phyloP scores from a whole-genome alignment of 1,284 basidiomycete genomes.

The Rhodotorula sp. region DNA sequence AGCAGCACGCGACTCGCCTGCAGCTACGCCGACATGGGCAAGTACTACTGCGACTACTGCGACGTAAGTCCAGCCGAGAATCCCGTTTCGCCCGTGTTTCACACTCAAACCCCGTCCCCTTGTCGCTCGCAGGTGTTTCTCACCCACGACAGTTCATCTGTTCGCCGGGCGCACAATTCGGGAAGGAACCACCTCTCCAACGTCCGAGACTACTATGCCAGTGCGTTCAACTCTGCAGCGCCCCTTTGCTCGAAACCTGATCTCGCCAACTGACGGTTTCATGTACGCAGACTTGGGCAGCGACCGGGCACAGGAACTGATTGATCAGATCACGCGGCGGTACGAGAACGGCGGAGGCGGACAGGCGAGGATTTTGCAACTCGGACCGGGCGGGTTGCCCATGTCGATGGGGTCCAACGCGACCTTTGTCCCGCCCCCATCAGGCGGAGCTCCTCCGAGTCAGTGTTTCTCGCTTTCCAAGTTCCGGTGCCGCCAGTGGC shows the following conservation, averaged over 20 bases:
- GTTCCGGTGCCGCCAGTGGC: neutral
- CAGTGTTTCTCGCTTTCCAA: neutral
- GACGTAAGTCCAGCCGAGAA: slow-evolving; percentile 60
- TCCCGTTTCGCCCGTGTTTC: no score
- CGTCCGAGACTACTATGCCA: slow-evolving; percentile 95
- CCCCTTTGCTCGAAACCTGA: no score
- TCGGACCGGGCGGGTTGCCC: slow-evolving; percentile 24
- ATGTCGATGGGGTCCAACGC: slow-evolving; percentile 40
- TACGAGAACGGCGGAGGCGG: slow-evolving; percentile 60
- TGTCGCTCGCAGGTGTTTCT: slow-evolving; percentile 14
- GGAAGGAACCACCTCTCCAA: slow-evolving; percentile 95
- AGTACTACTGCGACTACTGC: slow-evolving; percentile 74
- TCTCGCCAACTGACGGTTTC: no score
- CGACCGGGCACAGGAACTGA: slow-evolving; percentile 92
- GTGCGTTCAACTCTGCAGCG: slow-evolving; percentile 54
- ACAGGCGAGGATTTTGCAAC: slow-evolving; percentile 28
- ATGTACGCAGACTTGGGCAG: slow-evolving; percentile 72
- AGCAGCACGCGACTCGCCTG: neutral
- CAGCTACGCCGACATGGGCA: slow-evolving; percentile 9
- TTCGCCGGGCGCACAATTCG: slow-evolving; percentile 96
- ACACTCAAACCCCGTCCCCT: neutral
- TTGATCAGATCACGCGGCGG: slow-evolving; percentile 88
- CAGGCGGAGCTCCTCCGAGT: slow-evolving; percentile 60
- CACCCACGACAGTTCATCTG: slow-evolving; percentile 85
- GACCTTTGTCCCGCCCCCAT: slow-evolving; percentile 52